Base-by-base conservation (phyloP, 2,329 filamentous ascomycete genomes). In the Aspergillus intermedius region DNA sequence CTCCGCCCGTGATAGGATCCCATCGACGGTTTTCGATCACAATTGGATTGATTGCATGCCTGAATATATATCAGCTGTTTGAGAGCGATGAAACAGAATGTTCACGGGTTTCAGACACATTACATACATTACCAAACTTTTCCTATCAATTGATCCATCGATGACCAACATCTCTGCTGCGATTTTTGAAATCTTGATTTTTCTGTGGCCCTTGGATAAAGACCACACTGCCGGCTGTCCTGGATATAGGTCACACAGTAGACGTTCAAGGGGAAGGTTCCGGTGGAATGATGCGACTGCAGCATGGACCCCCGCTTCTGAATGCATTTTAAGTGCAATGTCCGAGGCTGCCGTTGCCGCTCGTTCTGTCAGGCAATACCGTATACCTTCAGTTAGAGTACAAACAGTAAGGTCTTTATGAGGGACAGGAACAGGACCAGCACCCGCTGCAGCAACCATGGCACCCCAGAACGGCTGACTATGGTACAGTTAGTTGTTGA, bases 381-480 rank as follows among this genome's bases (percentile, higher is more conserved):
- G 58, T 37, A 80, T 79, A 4, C 73, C 75, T 1, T 68, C 65
- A 0, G 73, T 69, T 1, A 80, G 60, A 10, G 65, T 73, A 9
- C 72, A 60, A 3, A 68, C 61, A 1, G 67, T 74, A n/a, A 80
- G 64, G 12, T 66, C 55, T 44, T 72, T 70, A 52, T 74, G 66
- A 0, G 74, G 72, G 12, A 79, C 72, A 1, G 76, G 76, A 4
- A 61, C 55, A 2, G 77, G 73, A 0, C 77, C 77, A 23, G 76
- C 77, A 5, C 74, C 74, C 1, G 75, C 70, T 45, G 63, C 61
- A 6, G 74, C 72, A 2, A 80, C 68, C 73, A 78, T 77, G 12
- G 70, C 59, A 5, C 76, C 77, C 77, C 77, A 80, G 56, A 80
- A 79, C 1, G 72, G 74, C 54, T 80, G 77, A 54, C 61, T 65